phyloP scores from a whole-genome alignment of 441 rosid genomes.

The Croton laevigatus region DNA sequence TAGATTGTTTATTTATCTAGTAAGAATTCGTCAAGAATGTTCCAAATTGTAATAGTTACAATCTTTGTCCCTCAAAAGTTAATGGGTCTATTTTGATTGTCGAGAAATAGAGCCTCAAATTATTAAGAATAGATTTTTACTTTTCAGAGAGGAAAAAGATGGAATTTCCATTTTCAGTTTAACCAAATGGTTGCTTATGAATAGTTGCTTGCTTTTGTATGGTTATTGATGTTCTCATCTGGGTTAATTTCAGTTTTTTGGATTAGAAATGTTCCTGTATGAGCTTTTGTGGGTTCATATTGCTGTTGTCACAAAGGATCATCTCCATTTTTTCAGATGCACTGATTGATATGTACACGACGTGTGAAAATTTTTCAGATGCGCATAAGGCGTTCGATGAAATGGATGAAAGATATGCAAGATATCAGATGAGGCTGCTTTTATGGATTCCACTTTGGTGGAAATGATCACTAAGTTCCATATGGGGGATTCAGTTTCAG shows the following conservation, averaged over 20 bases:
- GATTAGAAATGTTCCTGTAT: too few species aligned
- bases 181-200: too few species aligned
- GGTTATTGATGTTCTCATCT: too few species aligned
- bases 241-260: too few species aligned
- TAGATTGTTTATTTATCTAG: background rate
- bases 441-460: slow-evolving; percentile 65
- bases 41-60: background rate
- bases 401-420: slow-evolving; percentile 47
- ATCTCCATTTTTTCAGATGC: too few species aligned
- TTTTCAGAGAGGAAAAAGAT: too few species aligned
- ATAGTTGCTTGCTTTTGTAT: too few species aligned
- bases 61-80: background rate
- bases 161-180: too few species aligned
- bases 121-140: too few species aligned
- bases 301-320: too few species aligned
- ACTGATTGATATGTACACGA: slow-evolving; percentile 45
- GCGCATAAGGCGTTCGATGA: slow-evolving; percentile 48
- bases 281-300: too few species aligned
- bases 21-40: background rate
- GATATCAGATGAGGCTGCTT: slow-evolving; percentile 45
- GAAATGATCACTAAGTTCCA: slow-evolving; percentile 44
- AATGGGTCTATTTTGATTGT: background rate
- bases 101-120: too few species aligned
- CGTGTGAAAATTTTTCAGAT: slow-evolving; percentile 33
- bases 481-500: slow-evolving; percentile 75